These are phyloP conservation scores for Metarhizium robertsii DNA, from an alignment of 2,329 filamentous ascomycete genomes.

Conservation along the genomic window DNA sequence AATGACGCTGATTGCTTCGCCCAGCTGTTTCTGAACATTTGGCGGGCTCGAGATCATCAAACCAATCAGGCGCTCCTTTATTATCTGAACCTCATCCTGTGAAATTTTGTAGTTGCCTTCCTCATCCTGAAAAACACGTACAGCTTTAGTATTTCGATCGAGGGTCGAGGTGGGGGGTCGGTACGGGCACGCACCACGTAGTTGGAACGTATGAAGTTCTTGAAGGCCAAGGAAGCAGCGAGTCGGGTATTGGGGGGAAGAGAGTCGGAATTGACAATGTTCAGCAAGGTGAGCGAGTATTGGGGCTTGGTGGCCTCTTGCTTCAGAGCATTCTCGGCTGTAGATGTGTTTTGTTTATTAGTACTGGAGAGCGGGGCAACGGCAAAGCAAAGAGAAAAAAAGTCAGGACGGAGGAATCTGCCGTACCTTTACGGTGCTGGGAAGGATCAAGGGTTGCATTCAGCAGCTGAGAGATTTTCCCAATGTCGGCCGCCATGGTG, in stretches of 20 bases:
- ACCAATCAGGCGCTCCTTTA: slow-evolving; percentile 92
- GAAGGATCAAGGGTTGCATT: slow-evolving; percentile 82
- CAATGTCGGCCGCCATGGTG: slow-evolving; percentile 49
- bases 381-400: slow-evolving; percentile 8
- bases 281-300: slow-evolving; percentile 81
- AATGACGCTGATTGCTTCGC: slow-evolving; percentile 93
- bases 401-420: slow-evolving; percentile 2
- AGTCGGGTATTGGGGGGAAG: slow-evolving; percentile 73
- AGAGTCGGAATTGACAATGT: slow-evolving; percentile 72
- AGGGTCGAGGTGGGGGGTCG: slow-evolving; percentile 2
- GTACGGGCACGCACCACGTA: slow-evolving; percentile 59
- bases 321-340: slow-evolving; percentile 76
- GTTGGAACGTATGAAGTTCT: slow-evolving; percentile 93
- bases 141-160: slow-evolving; percentile 10
- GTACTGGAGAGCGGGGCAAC: slow-evolving; percentile 20
- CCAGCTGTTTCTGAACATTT: slow-evolving; percentile 84
- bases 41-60: slow-evolving; percentile 90
- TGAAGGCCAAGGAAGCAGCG: slow-evolving; percentile 87
- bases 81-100: slow-evolving; percentile 70
- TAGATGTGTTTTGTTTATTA: slow-evolving; percentile 24
- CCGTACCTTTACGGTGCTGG: slow-evolving; percentile 79
- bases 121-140: slow-evolving; percentile 53
- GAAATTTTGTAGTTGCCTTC: slow-evolving; percentile 89
- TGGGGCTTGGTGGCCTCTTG: slow-evolving; percentile 72
- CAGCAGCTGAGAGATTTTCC: slow-evolving; percentile 68